Base-by-base conservation (phyloP, 495 filamentous ascomycete species). In the Friedmanniomyces endolithicus region DNA sequence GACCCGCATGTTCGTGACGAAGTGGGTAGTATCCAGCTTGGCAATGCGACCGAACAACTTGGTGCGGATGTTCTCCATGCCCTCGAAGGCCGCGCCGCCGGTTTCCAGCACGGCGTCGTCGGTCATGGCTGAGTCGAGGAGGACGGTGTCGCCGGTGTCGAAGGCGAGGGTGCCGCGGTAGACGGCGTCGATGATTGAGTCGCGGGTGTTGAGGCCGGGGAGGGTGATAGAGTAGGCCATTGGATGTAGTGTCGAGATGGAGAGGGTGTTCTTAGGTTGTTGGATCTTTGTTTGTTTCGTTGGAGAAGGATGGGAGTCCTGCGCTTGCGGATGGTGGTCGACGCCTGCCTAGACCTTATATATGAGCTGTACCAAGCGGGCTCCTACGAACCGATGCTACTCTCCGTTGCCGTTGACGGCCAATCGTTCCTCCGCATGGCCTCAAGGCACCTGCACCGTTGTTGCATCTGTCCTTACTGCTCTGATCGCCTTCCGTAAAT, bases 1-100 rank as follows among this genome's bases (percentile, higher is more conserved):
- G n/a, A 64, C 49, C 11, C 61, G 61, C 27, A 64, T 48, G 44
- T 64, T 64, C 50, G 53, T 61, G 55, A 53, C 54, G 11, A 55
- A 46, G 50, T 64, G 61, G 25, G 45, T 54, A 17, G 61, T 64
- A 53, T 40, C 49, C 33, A 53, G n/a, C 23, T 44, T 22, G 19
- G 31, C 33, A 2, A 52, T 22, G 29, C 12, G 23, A 6, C 16
- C 27, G 29, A 43, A 46, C 6, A 52, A 20, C 22, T 51, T 39
- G 0, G 47, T 27, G 48, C 39, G 31, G 48, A 57, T 43, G 12
- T 11, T 25, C 8, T 0, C 24, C 24, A 43, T 17, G 44, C 47
- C 47, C 0, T 51, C 24, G 27, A 57, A n/a, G 31, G 52, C 50
- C 29, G 51, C 52, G 27, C 27, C 27, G 27, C 27, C 27, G 27